Evolutionary conservation across 2,329 filamentous ascomycete genomes (phyloP), one percentile per base, ranked within the genome.

Genomic region (Zasmidium cellare): DNA sequence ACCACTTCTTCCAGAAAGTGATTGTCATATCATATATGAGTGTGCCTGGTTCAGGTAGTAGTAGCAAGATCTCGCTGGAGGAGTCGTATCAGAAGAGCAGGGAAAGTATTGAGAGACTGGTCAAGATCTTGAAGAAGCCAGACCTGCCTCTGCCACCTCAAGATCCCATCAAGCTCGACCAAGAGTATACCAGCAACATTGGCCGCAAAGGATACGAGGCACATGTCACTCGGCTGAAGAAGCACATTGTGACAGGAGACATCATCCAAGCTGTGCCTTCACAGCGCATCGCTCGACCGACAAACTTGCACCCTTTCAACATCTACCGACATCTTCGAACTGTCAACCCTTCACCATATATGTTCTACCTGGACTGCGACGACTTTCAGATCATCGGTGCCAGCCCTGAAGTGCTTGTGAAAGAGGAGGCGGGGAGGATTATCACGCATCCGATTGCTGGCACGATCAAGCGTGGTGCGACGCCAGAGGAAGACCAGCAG

Each of bases 211-310:
- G 94, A 38, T 99, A 99, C 77, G 92, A 97, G 77, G 79, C 77
- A n/a, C 93, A 97, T 73, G 94, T 99, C 55, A 87, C 84, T 22
- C 81, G 78, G 48, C 82, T 99, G 59, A 97, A 97, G 80, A 82
- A 91, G 76, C 93, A 97, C 80, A 97, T 99, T 67, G 83, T 86
- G 67, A 83, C 85, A 62, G 94, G 94, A 66, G 92, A 97, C 79
- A 97, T 99, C 72, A 97, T 99, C 77, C 94, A 99, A 75, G 91
- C 92, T 0, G 94, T 99, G 16, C 94, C 94, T 1, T 97, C 92
- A 45, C 94, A 99, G 77, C 87, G 94, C 53, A 90, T 97, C 71
- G 88, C 92, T 7, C 85, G 93, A 24, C 92, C 92, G 14, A 99
- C 94, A 2, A 87, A 85, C 56, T 81, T 99, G 46, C 94, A 99